Evolutionary conservation across 2,329 filamentous ascomycete species (phyloP), one percentile per base, ranked within the genome.

Genomic region (Fusarium subglutinans): DNA sequence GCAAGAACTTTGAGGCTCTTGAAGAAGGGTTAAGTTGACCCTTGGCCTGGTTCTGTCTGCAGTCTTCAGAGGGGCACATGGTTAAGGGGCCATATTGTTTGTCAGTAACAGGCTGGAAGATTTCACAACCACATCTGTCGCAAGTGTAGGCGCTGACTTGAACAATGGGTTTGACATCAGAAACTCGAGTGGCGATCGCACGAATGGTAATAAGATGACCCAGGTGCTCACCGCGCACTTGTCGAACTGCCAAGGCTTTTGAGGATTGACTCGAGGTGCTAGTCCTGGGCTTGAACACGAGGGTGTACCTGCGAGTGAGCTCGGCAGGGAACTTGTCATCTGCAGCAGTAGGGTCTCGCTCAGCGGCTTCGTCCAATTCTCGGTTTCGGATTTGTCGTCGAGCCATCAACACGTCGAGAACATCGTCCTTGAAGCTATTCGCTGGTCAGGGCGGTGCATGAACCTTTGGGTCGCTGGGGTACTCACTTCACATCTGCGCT

Each of bases 101-200:
- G 63, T 95, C 93, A 65, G 90, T 94, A 78, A 99, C 90, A 8
- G 97, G 96, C 84, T 99, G 96, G 88, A 98, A 99, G 79, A 99
- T 96, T 84, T 99, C 96, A 81, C 93, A 95, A 66, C 96, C 96
- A 80, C 96, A 99, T 70, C 94, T 92, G 83, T 99, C 96, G 84
- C 96, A 99, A 60, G 95, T 96, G 84, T 99, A 99, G 43, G 96
- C 96, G 82, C 97, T 98, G 80, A 99, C 97, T 80, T 96, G 93
- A n/a, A 98, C 94, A 17, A 96, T 91, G 43, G 96, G 96, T 87
- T 99, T 99, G 78, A 99, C 96, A 80, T 99, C 96, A 5, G 96
- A 98, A 4, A 98, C 96, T 80, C 96, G 90, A 3, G 96, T 99
- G 6, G 95, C 92, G 73, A 99, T 99, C 73, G 95, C 96, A 66